A percentile compares a stretch with the other conserved stretches of the same genome.
Evolutionary conservation across 192 early-diverging fungal genomes (phyloP).

Genomic region (Linnemannia hyalina): DNA sequence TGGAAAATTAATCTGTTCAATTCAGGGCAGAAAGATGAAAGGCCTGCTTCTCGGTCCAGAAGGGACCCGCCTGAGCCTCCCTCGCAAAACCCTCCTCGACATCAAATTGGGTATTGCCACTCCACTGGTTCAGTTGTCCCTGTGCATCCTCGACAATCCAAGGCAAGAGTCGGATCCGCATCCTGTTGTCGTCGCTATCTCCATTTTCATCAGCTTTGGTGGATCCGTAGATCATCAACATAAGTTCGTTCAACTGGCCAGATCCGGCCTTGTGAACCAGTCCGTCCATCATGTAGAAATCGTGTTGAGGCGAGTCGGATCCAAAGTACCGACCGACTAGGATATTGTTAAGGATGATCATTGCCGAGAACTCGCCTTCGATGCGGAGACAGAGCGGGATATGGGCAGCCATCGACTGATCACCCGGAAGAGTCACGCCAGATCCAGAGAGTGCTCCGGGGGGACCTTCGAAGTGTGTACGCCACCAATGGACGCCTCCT

Average conservation of each 20-base stretch:
- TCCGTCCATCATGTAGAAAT: slow-evolving; percentile 76
- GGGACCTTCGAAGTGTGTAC: slow-evolving; percentile 39
- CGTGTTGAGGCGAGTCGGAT: slow-evolving; percentile 74
- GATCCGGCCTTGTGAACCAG: slow-evolving; percentile 50
- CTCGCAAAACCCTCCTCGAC: neutral
- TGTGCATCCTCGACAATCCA: slow-evolving; percentile 51
- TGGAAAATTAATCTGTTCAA: neutral
- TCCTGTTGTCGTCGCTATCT: neutral
- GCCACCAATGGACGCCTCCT: slow-evolving; percentile 58
- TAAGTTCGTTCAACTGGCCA: slow-evolving; percentile 52
- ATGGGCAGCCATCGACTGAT: slow-evolving; percentile 8
- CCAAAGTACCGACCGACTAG: slow-evolving; percentile 81
- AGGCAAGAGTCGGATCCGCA: slow-evolving; percentile 20
- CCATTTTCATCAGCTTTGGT: neutral
- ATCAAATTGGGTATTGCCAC: slow-evolving; percentile 36
- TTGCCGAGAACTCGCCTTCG: slow-evolving; percentile 75
- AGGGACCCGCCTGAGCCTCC: slow-evolving; percentile 12
- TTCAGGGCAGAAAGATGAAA: neutral
- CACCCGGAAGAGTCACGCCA: neutral
- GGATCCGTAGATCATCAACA: slow-evolving; percentile 61
- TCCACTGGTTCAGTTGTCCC: slow-evolving; percentile 37
- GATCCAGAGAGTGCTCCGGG: slow-evolving; percentile 39
- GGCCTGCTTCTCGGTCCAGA: slow-evolving; percentile 40
- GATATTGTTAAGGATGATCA: slow-evolving; percentile 76
- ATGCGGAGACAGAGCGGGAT: slow-evolving; percentile 77